Base-by-base conservation (phyloP, 805 yeast species). In the Kluyveromyces lactis region DNA sequence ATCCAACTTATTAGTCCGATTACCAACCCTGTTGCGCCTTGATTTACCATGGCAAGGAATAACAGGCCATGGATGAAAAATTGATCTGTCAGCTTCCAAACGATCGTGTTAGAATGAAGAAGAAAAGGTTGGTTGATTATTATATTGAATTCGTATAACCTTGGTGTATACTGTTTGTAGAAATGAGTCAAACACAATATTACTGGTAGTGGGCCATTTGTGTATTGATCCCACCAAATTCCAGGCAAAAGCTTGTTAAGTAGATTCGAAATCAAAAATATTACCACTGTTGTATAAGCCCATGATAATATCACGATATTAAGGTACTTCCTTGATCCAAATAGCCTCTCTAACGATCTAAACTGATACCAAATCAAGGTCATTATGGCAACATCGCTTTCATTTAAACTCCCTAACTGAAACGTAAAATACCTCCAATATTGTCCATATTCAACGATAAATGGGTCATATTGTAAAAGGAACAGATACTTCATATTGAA, bases 371-470 rank as follows among this genome's bases (percentile, higher is more conserved):
- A 63, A 8, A 75, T 53, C 29, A 79, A 50, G 11, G 73, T 54
- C 9, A 69, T 51, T 2, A 68, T 51, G 2, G 76, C 46, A 42
- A 69, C 74, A 55, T 79, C 83, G 4, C 80, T 69, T 52, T 77
- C 83, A 51, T 75, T 77, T 32, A 73, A 64, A 37, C 74, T 73
- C n/a, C 73, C 62, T 10, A 73, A 19, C 51, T 77, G 85, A 47
- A 66, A 70, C 5, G 69, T 52, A 6, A 67, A 33, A 7, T 74
- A 52, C 38, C 85, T 59, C 73, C 81, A 79, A 51, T 68, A 78
- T 46, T 79, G 86, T 10, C 54, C 39, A 62, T 79, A 78, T 42
- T 70, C 65, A 2, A 67, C 49, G 8, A 79, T 64, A 49, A 69
- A 76, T 2, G 86, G 86, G 42, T 53, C 56, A 37, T 48, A 51